A percentile compares a stretch with the other conserved stretches of the same genome.
These are phyloP conservation scores for Epichloe aotearoae DNA, from an alignment of 2,329 filamentous ascomycete species.

Conservation along the genomic window DNA sequence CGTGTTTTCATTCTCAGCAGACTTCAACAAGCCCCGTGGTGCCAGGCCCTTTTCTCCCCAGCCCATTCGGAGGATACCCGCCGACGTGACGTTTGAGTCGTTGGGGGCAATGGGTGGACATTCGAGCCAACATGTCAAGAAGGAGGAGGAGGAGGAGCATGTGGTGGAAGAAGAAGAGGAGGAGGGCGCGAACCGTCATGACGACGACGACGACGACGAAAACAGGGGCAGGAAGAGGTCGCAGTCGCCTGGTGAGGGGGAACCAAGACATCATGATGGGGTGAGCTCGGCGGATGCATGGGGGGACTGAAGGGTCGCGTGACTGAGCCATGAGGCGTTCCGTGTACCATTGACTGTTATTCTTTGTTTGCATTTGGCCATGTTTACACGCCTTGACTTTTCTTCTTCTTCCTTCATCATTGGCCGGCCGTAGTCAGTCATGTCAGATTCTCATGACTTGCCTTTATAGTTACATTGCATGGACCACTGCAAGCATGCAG, in stretches of 20 bases:
- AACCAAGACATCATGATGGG: not conserved
- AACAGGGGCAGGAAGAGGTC: not conserved
- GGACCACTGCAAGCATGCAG: not conserved
- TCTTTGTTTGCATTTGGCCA: too few relatives aligned
- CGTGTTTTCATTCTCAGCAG: conserved; percentile 39
- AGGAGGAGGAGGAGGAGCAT: not conserved
- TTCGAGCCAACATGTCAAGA: not conserved
- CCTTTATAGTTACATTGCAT: not conserved
- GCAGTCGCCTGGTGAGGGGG: not conserved
- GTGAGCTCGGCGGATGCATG: conserved; percentile 1
- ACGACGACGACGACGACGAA: not conserved
- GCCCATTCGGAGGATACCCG: conserved; percentile 28
- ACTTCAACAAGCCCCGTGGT: conserved; percentile 39
- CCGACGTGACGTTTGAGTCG: conserved; percentile 28
- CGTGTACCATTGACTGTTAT: too few relatives aligned
- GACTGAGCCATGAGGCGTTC: not conserved
- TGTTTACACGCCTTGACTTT: not conserved
- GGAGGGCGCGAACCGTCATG: not conserved
- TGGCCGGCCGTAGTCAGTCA: not conserved
- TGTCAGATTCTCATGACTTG: not conserved
- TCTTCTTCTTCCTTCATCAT: not conserved
- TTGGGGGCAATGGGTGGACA: conserved; percentile 15
- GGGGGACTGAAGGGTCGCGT: not conserved
- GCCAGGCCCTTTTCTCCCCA: conserved; percentile 49
- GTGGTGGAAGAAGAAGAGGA: conserved; percentile 2